Evolutionary conservation across 768 basidiomycete species (phyloP), one percentile per base, ranked within the genome.

Genomic region (Mrakia frigida): DNA sequence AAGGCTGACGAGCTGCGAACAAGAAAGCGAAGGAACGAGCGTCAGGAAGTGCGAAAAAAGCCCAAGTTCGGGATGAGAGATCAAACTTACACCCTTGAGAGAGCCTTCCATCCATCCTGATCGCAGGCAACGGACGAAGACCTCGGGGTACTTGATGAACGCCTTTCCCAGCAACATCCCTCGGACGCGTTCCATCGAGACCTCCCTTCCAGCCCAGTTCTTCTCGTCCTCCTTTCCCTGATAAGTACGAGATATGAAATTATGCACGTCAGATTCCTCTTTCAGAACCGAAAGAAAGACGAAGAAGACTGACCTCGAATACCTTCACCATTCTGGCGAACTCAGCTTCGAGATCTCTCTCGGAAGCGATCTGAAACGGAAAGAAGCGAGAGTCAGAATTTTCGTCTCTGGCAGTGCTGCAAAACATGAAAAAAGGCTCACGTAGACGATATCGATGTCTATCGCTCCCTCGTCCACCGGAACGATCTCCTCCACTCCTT

Each of bases 211-310:
- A 60, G 88, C 86, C 96, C 96, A 99, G 80, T 99, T 99, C 79
- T 95, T 92, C 82, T 99, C 96, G 0, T 92, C 91, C 84, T 99
- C 96, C 84, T 89, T 96, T n/a, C 96, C 97, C 91, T 94, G 78
- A 3, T 74, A 65, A 65, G 70, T 61, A 73, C n/a, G 53, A 31
- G 71, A 16, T 25, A 75, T 71, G 59, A 52, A 14, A 25, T 21
- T 3, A 21, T 50, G 6, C 46, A 16, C 21, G 46, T 50, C 46
- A 50, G 46, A 14, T 21, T 21, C 3, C 0, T 0, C 18, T 25
- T 37, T 23, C 10, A 10, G n/a, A 41, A 18, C 28, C 35, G 46
- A 70, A 46, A 74, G 70, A 79, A 73, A 61, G 60, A 14, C 46
- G 46, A 18, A 14, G 11, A 63, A 60, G 39, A 80, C 85, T 70